phyloP scores from a whole-genome alignment of 2,329 filamentous ascomycete species.

The Fusarium sp. region DNA sequence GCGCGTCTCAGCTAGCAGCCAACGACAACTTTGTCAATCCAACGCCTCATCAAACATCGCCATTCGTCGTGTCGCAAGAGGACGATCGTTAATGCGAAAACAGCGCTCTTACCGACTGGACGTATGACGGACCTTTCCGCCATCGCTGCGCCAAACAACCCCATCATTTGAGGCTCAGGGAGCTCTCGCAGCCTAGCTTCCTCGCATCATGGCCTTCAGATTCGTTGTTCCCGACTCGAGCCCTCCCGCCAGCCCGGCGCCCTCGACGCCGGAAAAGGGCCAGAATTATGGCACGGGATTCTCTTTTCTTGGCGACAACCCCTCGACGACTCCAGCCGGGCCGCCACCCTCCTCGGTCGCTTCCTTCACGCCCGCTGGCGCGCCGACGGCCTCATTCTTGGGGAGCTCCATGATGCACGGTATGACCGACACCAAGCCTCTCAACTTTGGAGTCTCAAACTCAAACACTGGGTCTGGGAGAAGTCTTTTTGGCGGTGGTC shows the following conservation, averaged over 20 bases:
- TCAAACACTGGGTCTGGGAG: constrained; percentile 42
- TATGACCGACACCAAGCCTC: constrained; percentile 53
- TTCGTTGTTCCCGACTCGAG: constrained; percentile 59
- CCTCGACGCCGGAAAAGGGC: constrained; percentile 62
- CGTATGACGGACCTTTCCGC: constrained; percentile 11
- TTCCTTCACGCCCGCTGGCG: constrained; percentile 68
- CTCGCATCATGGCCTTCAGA: constrained; percentile 53
- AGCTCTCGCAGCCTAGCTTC: constrained; percentile 32
- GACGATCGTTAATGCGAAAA: constrained; percentile 25
- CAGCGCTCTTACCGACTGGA: constrained; percentile 1
- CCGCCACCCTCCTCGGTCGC: constrained; percentile 64
- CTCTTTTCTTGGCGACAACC: constrained; percentile 57
- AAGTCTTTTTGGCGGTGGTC: constrained; percentile 53
- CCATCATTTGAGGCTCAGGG: constrained; percentile 20
- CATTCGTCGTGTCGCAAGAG: constrained; percentile 21
- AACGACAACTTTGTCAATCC: constrained; percentile 30
- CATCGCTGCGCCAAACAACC: constrained; percentile 22
- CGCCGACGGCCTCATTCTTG: constrained; percentile 66
- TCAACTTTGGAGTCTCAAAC: constrained; percentile 52
- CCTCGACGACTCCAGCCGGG: constrained; percentile 66
- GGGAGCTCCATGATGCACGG: constrained; percentile 66
- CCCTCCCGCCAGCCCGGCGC: constrained; percentile 56
- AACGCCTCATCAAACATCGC: constrained; percentile 28
- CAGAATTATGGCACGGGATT: constrained; percentile 49
- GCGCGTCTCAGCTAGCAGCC: constrained; percentile 36